Conservation (phyloP, 768 basidiomycete genomes). For the Pleurotus ostreatus region DNA sequence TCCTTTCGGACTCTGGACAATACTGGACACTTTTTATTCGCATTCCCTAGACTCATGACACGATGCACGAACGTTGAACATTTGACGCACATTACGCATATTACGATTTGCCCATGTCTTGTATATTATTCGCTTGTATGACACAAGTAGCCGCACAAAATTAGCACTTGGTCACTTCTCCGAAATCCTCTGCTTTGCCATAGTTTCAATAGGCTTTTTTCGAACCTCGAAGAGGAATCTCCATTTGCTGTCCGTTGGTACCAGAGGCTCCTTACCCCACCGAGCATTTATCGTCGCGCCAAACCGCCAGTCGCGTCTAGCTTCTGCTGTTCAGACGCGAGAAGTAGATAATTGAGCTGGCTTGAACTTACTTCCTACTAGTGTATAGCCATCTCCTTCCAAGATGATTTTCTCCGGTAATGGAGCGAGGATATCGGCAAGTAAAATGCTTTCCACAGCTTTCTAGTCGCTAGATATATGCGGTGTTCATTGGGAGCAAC, state of each 20-base stretch:
- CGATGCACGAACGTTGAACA: background rate
- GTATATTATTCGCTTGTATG: background rate
- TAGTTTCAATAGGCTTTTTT: background rate
- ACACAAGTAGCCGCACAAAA: background rate
- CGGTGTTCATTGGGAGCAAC: background rate
- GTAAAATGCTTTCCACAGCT: constrained; percentile 28
- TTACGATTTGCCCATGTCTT: constrained; percentile 2
- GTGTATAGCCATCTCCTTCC: constrained; percentile 23
- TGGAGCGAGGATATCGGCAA: constrained; percentile 24
- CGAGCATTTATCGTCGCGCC: background rate
- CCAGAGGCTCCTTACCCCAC: background rate
- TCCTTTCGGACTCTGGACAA: too few species aligned
- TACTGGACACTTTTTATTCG: too few species aligned
- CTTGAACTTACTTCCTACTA: constrained; percentile 24
- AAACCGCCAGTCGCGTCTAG: background rate
- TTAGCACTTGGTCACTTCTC: background rate
- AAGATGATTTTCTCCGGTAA: constrained; percentile 24
- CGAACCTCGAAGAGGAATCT: constrained; percentile 1
- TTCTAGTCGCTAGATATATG: constrained; percentile 15
- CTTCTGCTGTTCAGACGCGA: background rate
- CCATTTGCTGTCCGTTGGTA: constrained; percentile 1
- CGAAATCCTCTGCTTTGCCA: background rate
- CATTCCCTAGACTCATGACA: background rate
- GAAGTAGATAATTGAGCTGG: background rate
- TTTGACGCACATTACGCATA: background rate